phyloP scores from a whole-genome alignment of 148 eudicot species.

The Pouteria glomerata region DNA sequence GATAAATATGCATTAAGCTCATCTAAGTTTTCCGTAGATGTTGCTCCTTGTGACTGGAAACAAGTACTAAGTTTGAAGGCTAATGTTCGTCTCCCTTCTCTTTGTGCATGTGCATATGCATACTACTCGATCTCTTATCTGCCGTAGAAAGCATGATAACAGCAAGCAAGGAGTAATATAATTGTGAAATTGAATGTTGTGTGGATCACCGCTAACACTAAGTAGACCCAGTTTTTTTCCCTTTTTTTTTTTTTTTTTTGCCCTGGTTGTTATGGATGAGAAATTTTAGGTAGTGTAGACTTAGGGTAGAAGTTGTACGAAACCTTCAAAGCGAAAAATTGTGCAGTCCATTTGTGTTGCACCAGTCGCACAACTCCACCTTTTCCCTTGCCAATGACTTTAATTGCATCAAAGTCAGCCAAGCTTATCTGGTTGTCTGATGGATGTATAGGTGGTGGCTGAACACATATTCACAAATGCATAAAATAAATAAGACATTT shows the following conservation, averaged over 20 bases:
- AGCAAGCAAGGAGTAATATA: no score
- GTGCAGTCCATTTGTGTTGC: constrained; percentile 97
- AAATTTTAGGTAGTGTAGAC: background rate
- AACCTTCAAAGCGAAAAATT: constrained; percentile 98
- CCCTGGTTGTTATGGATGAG: background rate
- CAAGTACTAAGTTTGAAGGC: no score
- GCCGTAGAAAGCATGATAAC: no score
- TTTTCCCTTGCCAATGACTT: constrained; percentile 89
- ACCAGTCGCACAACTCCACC: constrained; percentile 93
- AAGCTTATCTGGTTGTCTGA: constrained; percentile 86
- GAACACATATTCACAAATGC: constrained; percentile 14
- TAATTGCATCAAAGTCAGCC: constrained; percentile 85
- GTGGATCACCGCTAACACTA: no score
- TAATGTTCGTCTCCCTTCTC: no score
- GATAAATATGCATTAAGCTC: no score
- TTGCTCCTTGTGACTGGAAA: no score
- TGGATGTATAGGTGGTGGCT: constrained; percentile 91
- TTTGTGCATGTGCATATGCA: no score
- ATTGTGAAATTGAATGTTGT: no score
- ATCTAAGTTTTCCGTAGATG: no score
- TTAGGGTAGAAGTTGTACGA: constrained; percentile 3
- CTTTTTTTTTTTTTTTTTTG: background rate
- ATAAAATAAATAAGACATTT: constrained; percentile 1
- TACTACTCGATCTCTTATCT: no score
- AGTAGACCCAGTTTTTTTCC: no score